A percentile compares a stretch with the other conserved stretches of the same genome.
Conservation (phyloP, 306 rosid species). For the Hylodesmum podocarpum region DNA sequence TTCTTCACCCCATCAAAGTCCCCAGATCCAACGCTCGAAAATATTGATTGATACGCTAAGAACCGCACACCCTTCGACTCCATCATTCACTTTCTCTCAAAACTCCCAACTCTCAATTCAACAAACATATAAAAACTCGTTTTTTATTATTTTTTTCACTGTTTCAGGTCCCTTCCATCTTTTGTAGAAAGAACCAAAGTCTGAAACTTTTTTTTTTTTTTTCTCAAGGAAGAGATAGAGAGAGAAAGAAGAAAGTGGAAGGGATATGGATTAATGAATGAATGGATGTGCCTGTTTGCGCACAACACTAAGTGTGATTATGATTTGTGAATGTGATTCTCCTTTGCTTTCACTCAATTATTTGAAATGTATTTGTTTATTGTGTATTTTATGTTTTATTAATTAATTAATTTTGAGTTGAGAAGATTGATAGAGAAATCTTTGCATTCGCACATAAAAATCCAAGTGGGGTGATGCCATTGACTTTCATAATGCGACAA, state of each 20-base stretch:
- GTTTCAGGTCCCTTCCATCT: constrained; percentile 2
- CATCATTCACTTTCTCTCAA: constrained; percentile 39
- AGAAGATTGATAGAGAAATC: background rate
- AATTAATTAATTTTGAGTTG: background rate
- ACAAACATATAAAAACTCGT: background rate
- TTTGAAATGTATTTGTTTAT: background rate
- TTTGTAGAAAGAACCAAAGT: background rate
- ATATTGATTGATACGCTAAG: constrained; percentile 68
- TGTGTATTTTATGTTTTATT: background rate
- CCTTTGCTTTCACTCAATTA: constrained; percentile 12
- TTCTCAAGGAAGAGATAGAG: background rate
- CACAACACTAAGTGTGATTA: background rate
- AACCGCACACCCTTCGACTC: constrained; percentile 70
- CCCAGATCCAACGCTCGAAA: constrained; percentile 78
- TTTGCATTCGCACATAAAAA: background rate
- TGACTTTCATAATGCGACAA: constrained; percentile 12
- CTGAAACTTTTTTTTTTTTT: background rate
- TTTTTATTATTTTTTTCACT: background rate
- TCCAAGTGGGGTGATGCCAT: constrained; percentile 16
- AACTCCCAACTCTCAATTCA: background rate
- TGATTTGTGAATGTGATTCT: constrained; percentile 7
- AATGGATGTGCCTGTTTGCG: background rate
- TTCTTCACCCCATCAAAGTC: constrained; percentile 57
- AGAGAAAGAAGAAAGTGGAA: background rate
- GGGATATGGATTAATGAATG: constrained; percentile 1